Conservation (phyloP, 192 early-diverging fungal genomes). For the Oehlia diaphana region DNA sequence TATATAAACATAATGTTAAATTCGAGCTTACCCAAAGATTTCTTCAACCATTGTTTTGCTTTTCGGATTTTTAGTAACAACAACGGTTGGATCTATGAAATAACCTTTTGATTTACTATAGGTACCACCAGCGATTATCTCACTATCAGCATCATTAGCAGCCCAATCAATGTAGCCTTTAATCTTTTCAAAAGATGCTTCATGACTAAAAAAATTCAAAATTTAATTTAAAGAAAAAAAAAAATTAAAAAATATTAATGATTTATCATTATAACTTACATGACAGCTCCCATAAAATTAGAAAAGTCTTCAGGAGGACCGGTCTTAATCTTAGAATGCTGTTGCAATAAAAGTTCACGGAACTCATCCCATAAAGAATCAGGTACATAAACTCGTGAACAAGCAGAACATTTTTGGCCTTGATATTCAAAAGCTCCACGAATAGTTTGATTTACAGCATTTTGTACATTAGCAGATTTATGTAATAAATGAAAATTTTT, state of each 20-base stretch:
- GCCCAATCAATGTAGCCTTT: conserved; percentile 86
- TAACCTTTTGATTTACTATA: conserved; percentile 86
- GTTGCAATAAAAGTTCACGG: conserved; percentile 60
- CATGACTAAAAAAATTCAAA: conserved; percentile 12
- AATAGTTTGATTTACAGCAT: conserved; percentile 87
- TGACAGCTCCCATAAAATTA: conserved; percentile 88
- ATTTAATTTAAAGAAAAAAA: not conserved
- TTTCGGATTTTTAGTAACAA: conserved; percentile 81
- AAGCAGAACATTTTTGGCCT: conserved; percentile 98
- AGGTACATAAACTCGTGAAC: conserved; percentile 89
- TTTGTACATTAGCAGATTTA: conserved; percentile 69
- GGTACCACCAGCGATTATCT: conserved; percentile 90
- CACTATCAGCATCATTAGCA: conserved; percentile 59
- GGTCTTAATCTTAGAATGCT: conserved; percentile 76
- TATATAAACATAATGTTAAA: not conserved
- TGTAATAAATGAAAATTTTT: conserved; percentile 99
- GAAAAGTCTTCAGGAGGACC: conserved; percentile 84
- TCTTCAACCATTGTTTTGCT: conserved; percentile 90
- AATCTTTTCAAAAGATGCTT: conserved; percentile 86
- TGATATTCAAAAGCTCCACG: conserved; percentile 95
- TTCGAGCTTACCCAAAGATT: conserved; percentile 69
- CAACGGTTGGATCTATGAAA: conserved; percentile 89
- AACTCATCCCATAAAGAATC: conserved; percentile 79
- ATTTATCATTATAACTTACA: conserved; percentile 58
- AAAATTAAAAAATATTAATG: conserved; percentile 22